Evolutionary conservation across 2,329 filamentous ascomycete species (phyloP).

Genomic region (Furcasterigmium furcatum): DNA sequence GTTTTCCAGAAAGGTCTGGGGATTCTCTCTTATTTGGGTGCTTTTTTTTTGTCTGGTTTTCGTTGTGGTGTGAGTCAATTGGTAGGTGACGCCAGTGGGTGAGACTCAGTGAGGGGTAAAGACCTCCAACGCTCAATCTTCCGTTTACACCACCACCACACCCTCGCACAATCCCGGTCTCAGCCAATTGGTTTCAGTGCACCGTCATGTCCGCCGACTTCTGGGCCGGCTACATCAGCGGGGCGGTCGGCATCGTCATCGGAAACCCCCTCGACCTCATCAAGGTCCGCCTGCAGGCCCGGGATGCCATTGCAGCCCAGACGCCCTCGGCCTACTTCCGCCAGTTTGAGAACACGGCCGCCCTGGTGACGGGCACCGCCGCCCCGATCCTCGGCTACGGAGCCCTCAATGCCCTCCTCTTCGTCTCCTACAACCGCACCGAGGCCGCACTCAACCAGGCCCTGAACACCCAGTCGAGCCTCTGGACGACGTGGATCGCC

Average conservation of each 20-base stretch:
- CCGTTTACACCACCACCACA: background rate
- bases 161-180: too few species aligned
- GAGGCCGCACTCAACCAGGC: slow-evolving; percentile 54
- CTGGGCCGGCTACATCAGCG: slow-evolving; percentile 88
- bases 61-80: too few species aligned
- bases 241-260: slow-evolving; percentile 63
- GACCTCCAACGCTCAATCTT: background rate
- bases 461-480: slow-evolving; percentile 34
- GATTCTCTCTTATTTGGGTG: too few species aligned
- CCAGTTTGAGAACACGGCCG: slow-evolving; percentile 30
- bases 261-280: slow-evolving; percentile 34
- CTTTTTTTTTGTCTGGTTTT: too few species aligned
- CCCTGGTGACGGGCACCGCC: slow-evolving; percentile 63
- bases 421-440: slow-evolving; percentile 87
- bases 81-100: too few species aligned
- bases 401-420: slow-evolving; percentile 84
- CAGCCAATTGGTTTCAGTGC: too few species aligned
- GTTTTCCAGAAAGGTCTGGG: too few species aligned
- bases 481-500: slow-evolving; percentile 72
- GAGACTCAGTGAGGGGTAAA: too few species aligned
- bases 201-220: slow-evolving; percentile 80
- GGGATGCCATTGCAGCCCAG: slow-evolving; percentile 10
- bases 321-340: slow-evolving; percentile 15
- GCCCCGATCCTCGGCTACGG: slow-evolving; percentile 89
- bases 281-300: slow-evolving; percentile 78